Base-by-base conservation (phyloP, 345 rosid genomes). In the Melaleuca quinquenervia region DNA sequence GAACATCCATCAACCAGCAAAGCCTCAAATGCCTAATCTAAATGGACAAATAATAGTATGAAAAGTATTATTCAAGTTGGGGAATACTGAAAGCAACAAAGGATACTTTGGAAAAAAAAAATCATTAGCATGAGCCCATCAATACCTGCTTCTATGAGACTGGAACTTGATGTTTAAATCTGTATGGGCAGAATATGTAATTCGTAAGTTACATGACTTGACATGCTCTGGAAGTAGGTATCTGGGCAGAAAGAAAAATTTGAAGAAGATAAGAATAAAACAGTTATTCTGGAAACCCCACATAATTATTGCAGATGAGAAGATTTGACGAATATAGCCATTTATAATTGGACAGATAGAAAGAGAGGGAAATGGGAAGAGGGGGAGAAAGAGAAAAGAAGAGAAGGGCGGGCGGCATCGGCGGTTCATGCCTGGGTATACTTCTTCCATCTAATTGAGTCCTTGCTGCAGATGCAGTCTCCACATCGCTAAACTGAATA, bases 131-230 rank as follows among this genome's bases (percentile, higher is more conserved):
- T 53, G 52, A 84, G 15, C 83, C 74, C 82, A 84, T 48, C 56
- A 53, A 88, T 92, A 97, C 98, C 98, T 96, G 98, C 99, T 97
- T 51, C 99, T 92, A 89, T 96, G 96, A 89, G 99, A 97, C 90
- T 96, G 99, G 90, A 97, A 97, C 93, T 97, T 97, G 91, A 97
- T 97, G 87, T 96, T 97, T 87, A 96, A 92, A 93, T 97, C 98
- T 45, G 96, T 95, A 84, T 97, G 98, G 20, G 99, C 99, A 80
- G 99, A 96, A 89, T 97, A 97, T 10, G 99, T 96, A 88, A 96
- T 97, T 52, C 98, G 93, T 85, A 97, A 88, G 89, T 93, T 89
- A 89, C 98, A 96, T 3, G 94, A 87, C 52, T 90, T 93, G 87
- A 95, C 94, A 91, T 94, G 94, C 83, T 90, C 96, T 5, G 98